Percentiles rank a stretch among this genome's conserved stretches.
Conservation (phyloP, 192 early-diverging fungal genomes). For the Gigaspora rosea region DNA sequence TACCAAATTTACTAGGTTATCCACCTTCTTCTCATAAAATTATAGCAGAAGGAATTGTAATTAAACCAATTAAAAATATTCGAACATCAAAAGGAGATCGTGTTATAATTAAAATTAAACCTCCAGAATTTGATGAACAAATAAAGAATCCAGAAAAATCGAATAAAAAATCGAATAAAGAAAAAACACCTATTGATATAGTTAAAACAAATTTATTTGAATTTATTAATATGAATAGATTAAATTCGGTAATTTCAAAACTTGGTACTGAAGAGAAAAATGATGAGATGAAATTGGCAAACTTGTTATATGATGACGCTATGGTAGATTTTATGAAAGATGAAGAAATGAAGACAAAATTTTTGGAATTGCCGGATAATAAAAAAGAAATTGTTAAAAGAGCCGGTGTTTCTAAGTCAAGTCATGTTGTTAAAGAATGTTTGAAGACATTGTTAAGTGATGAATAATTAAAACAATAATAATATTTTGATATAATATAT, state of each 20-base stretch:
- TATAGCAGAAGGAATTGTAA: not conserved
- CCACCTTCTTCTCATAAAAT: not conserved
- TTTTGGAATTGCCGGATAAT: not conserved
- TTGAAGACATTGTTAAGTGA: no score
- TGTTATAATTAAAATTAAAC: not conserved
- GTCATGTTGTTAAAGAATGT: no score
- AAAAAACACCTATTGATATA: not conserved
- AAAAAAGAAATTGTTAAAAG: not conserved
- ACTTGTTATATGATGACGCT: not conserved
- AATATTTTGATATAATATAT: no score
- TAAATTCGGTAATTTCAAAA: not conserved
- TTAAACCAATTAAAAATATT: not conserved
- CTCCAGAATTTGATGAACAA: not conserved
- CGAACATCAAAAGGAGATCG: not conserved
- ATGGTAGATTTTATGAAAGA: constrained; percentile 5
- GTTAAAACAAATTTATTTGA: not conserved
- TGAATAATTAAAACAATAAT: no score
- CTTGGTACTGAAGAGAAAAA: not conserved
- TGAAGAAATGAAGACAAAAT: not conserved
- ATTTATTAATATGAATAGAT: not conserved
- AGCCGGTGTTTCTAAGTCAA: no score
- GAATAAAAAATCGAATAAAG: not conserved
- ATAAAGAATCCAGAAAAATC: not conserved
- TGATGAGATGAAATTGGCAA: not conserved
- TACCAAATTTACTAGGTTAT: not conserved